phyloP scores from a whole-genome alignment of 495 filamentous ascomycete genomes.

The Hyphodiscus hymeniophilus region DNA sequence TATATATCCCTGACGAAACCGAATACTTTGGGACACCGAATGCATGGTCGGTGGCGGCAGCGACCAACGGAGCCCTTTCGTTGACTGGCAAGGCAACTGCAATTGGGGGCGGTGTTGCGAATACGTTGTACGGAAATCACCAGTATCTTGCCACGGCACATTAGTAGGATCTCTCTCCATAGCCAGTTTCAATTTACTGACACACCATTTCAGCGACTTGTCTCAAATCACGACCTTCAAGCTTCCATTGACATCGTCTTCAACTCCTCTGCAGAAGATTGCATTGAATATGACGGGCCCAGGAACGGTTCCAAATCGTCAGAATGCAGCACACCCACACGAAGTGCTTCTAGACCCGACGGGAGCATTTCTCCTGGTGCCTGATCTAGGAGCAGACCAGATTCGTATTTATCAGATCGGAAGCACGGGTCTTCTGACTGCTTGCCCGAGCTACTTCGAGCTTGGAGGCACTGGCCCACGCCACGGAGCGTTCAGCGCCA shows the following conservation, averaged over 20 bases:
- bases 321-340: constrained; percentile 61
- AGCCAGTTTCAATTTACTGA: background rate
- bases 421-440: constrained; percentile 28
- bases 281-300: constrained; percentile 3
- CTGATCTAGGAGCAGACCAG: constrained; percentile 64
- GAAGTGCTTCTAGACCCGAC: constrained; percentile 61
- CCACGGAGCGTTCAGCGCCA: constrained; percentile 51
- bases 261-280: constrained; percentile 1
- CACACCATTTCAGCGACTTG: constrained; percentile 3
- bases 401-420: constrained; percentile 53
- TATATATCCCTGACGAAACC: constrained; percentile 12
- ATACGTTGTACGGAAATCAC: constrained; percentile 7
- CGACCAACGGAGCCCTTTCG: constrained; percentile 7
- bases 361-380: constrained; percentile 50
- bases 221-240: constrained; percentile 12
- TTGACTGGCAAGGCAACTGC: background rate
- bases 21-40: constrained; percentile 1
- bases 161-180: constrained; percentile 8
- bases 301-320: constrained; percentile 22
- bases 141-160: constrained; percentile 11
- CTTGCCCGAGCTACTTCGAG: constrained; percentile 25
- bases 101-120: constrained; percentile 10
- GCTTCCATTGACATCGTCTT: constrained; percentile 7
- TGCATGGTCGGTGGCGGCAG: background rate
- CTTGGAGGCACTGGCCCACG: constrained; percentile 53